Evolutionary conservation across 2,329 filamentous ascomycete species (phyloP).

Genomic region (Penicillium hordei): DNA sequence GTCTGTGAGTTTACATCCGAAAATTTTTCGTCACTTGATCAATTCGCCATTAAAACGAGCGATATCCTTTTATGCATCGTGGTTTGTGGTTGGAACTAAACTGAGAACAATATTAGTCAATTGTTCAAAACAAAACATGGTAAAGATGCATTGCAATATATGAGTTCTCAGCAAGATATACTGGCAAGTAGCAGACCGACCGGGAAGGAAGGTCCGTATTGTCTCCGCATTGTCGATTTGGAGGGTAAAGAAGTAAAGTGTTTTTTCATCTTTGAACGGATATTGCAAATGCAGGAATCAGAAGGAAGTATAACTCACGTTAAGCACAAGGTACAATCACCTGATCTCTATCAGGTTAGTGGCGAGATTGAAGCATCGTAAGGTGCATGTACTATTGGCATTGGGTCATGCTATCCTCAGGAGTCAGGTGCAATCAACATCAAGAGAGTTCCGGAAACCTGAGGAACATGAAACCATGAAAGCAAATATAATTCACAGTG

Average conservation of each 20-base stretch:
- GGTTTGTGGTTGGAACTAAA: neutral
- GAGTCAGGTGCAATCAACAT: conserved; percentile 3
- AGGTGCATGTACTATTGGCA: neutral
- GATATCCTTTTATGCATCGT: neutral
- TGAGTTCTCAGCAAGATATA: conserved; percentile 62
- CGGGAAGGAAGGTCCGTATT: conserved; percentile 60
- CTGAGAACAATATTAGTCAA: conserved; percentile 6
- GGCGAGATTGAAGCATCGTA: conserved; percentile 9
- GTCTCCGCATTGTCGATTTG: conserved; percentile 68
- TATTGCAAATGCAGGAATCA: conserved; percentile 9
- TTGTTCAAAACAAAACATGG: conserved; percentile 2
- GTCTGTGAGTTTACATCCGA: conserved; percentile 88
- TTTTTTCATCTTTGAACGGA: conserved; percentile 59
- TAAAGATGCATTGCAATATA: conserved; percentile 8
- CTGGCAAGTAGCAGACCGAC: conserved; percentile 71
- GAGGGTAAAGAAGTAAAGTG: conserved; percentile 63
- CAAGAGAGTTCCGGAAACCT: conserved; percentile 2
- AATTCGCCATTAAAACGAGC: conserved; percentile 18
- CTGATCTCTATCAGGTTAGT: conserved; percentile 25
- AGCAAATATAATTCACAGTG: neutral
- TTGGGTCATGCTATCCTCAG: conserved; percentile 3
- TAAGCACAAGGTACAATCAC: neutral
- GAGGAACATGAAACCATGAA: neutral
- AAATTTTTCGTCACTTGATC: conserved; percentile 76
- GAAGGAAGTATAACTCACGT: conserved; percentile 26